Conservation (phyloP, 495 filamentous ascomycete genomes). For the Hypoxylon trugodes region DNA sequence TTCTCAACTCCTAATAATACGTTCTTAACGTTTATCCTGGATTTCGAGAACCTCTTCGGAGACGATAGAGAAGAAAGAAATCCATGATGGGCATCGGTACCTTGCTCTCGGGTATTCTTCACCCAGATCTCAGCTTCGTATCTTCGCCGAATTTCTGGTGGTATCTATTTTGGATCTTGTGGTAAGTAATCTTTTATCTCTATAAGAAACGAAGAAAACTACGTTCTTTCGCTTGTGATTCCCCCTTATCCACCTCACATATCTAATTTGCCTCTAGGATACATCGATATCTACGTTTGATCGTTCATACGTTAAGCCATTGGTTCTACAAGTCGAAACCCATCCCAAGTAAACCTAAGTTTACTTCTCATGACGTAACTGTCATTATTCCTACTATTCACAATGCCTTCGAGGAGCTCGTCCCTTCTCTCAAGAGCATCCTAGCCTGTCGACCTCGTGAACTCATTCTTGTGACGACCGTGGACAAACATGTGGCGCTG, state of each 20-base stretch:
- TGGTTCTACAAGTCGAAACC: conserved; percentile 53
- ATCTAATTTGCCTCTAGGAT: conserved; percentile 48
- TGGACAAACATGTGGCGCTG: conserved; percentile 58
- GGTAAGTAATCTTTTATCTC: conserved; percentile 57
- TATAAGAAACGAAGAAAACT: no score
- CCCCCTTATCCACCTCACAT: neutral
- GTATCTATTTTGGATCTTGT: conserved; percentile 53
- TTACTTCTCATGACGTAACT: conserved; percentile 58
- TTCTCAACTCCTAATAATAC: conserved; percentile 20
- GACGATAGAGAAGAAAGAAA: conserved; percentile 4
- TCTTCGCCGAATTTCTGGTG: conserved; percentile 45
- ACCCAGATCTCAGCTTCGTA: conserved; percentile 50
- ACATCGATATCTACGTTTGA: conserved; percentile 58
- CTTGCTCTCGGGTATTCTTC: conserved; percentile 46
- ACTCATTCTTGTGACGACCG: conserved; percentile 64
- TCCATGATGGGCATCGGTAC: conserved; percentile 43
- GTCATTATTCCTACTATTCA: conserved; percentile 65
- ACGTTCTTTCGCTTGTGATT: conserved; percentile 7
- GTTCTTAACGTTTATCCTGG: conserved; percentile 20
- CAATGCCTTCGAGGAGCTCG: conserved; percentile 62
- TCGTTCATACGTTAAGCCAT: conserved; percentile 56
- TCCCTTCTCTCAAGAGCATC: conserved; percentile 61
- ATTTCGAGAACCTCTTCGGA: neutral
- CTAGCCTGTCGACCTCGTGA: conserved; percentile 60
- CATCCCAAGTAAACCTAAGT: conserved; percentile 46